phyloP scores from a whole-genome alignment of 495 filamentous ascomycete species.

The Glutinoglossum americanum region DNA sequence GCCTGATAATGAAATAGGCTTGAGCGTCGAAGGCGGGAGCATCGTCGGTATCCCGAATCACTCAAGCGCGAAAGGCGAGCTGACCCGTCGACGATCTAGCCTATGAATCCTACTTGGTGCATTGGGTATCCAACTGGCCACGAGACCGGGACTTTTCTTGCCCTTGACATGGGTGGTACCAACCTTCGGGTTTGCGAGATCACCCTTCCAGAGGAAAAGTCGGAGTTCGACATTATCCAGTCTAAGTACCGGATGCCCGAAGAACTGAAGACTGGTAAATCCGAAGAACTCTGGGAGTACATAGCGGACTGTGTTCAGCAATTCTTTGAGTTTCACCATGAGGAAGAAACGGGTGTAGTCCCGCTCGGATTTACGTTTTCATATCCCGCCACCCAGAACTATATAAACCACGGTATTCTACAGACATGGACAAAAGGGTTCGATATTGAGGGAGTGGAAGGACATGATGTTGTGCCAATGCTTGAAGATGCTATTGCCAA shows the following conservation, averaged over 20 bases:
- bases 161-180: conserved; percentile 95
- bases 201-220: conserved; percentile 69
- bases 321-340: conserved; percentile 84
- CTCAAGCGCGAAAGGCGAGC: neutral
- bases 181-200: conserved; percentile 97
- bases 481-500: conserved; percentile 66
- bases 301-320: conserved; percentile 93
- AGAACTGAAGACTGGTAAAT: conserved; percentile 75
- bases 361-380: conserved; percentile 97
- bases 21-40: conserved; percentile 71
- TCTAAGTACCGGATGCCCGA: conserved; percentile 96
- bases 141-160: conserved; percentile 79
- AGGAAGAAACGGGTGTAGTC: conserved; percentile 37
- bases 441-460: conserved; percentile 91
- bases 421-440: conserved; percentile 99
- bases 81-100: conserved; percentile 26
- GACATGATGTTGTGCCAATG: conserved; percentile 80
- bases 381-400: conserved; percentile 88
- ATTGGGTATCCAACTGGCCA: conserved; percentile 79
- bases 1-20: conserved; percentile 26
- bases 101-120: conserved; percentile 98
- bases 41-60: conserved; percentile 42
- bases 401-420: conserved; percentile 85
- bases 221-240: conserved; percentile 96
- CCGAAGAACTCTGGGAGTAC: conserved; percentile 92